These are phyloP conservation scores for Mycena maculata DNA, from an alignment of 768 basidiomycete species.

Conservation along the genomic window DNA sequence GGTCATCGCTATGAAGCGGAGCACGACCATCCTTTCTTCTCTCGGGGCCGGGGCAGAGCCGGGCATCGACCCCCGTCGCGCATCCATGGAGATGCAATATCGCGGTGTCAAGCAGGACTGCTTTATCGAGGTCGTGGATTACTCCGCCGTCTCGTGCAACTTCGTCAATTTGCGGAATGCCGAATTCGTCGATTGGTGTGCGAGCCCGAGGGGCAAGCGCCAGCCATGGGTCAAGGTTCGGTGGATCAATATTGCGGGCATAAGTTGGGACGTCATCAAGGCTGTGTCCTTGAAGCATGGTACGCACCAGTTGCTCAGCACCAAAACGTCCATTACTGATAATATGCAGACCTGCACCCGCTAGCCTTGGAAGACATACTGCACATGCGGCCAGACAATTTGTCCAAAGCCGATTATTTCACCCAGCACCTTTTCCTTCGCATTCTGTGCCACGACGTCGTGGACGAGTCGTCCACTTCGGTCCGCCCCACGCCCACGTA, in stretches of 20 bases:
- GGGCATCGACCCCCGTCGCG: conserved; percentile 68
- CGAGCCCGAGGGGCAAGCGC: conserved; percentile 41
- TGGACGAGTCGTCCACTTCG: neutral
- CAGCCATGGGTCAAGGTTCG: conserved; percentile 60
- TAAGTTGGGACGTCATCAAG: conserved; percentile 74
- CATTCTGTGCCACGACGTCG: conserved; percentile 47
- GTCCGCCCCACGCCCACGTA: neutral
- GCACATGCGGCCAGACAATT: conserved; percentile 61
- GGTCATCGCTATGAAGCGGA: conserved; percentile 57
- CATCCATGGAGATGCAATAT: conserved; percentile 57
- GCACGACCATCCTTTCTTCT: conserved; percentile 43
- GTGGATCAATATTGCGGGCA: conserved; percentile 75
- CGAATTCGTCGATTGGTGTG: conserved; percentile 61
- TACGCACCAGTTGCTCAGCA: conserved; percentile 43
- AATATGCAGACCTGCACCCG: conserved; percentile 65
- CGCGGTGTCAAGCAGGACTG: conserved; percentile 69
- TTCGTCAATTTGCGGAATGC: conserved; percentile 61
- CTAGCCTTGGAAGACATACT: conserved; percentile 75
- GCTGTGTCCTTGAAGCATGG: conserved; percentile 68
- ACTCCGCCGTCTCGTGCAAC: conserved; percentile 58
- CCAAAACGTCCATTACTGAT: conserved; percentile 23
- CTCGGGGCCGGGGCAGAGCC: conserved; percentile 69
- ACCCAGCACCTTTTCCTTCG: conserved; percentile 73
- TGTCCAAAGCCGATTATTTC: conserved; percentile 61
- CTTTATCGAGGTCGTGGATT: conserved; percentile 70